Percentiles rank a stretch among this genome's conserved stretches.
Evolutionary conservation across 2,329 filamentous ascomycete species (phyloP).

Genomic region (Juglanconis oblonga): DNA sequence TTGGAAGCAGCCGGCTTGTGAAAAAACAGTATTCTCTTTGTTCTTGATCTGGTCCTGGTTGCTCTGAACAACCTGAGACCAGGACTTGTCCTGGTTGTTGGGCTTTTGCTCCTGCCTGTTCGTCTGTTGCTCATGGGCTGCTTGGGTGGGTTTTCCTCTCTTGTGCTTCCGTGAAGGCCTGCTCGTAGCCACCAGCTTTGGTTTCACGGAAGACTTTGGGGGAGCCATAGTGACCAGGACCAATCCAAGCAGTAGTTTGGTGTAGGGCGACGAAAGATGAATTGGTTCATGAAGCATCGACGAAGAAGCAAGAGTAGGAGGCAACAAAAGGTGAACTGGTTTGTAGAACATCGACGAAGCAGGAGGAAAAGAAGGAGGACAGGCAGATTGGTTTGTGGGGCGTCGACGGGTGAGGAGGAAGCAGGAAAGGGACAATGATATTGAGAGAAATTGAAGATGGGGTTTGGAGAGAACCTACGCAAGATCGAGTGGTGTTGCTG

Average conservation of each 20-base stretch:
- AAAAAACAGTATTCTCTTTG: background rate
- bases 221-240: background rate
- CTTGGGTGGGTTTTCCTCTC: background rate
- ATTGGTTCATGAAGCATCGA: background rate
- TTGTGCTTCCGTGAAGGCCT: background rate
- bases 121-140: background rate
- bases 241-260: background rate
- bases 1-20: background rate
- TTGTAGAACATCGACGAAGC: background rate
- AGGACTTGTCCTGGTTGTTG: constrained; percentile 5
- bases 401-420: no score
- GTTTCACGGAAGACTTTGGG: background rate
- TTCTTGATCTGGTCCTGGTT: background rate
- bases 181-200: constrained; percentile 10
- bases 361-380: background rate
- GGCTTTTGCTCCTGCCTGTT: background rate
- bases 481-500: constrained; percentile 59
- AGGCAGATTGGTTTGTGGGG: no score
- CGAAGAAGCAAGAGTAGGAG: background rate
- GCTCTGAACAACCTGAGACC: constrained; percentile 10
- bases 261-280: no score
- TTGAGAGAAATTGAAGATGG: background rate
- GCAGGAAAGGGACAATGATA: background rate
- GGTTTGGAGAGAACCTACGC: constrained; percentile 51
- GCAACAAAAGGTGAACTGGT: background rate